Conservation (phyloP, 2,329 filamentous ascomycete species). For the Trichoderma sp. region DNA sequence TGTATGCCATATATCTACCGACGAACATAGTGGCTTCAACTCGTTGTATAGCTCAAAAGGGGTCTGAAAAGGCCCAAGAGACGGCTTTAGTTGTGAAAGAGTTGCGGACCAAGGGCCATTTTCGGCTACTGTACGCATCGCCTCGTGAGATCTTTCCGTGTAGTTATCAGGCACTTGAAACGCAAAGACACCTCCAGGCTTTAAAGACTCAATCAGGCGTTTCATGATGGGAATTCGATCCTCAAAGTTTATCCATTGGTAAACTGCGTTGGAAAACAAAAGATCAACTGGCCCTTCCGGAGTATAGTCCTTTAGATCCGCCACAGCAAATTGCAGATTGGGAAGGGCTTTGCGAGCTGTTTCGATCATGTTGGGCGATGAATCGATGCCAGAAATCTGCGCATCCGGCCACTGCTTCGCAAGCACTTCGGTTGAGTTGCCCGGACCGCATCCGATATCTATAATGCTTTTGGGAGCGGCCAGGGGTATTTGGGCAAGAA, state of each 20-base stretch:
- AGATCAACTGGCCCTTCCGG: constrained; percentile 45
- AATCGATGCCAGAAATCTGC: constrained; percentile 56
- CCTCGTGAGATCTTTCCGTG: constrained; percentile 50
- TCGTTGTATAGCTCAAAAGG: constrained; percentile 53
- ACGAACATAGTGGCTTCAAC: constrained; percentile 47
- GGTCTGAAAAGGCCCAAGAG: constrained; percentile 54
- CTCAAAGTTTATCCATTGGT: constrained; percentile 57
- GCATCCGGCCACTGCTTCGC: constrained; percentile 52
- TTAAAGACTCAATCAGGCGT: constrained; percentile 47
- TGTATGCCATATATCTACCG: constrained; percentile 59
- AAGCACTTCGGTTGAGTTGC: constrained; percentile 59
- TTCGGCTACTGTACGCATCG: constrained; percentile 52
- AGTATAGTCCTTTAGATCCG: constrained; percentile 50
- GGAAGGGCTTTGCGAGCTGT: constrained; percentile 50
- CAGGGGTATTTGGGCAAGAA: constrained; percentile 53
- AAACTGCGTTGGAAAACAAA: constrained; percentile 60
- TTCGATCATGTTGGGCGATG: constrained; percentile 58
- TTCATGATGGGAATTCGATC: constrained; percentile 51
- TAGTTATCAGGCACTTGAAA: constrained; percentile 57
- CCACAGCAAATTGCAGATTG: constrained; percentile 49
- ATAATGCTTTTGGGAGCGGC: constrained; percentile 49
- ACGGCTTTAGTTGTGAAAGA: constrained; percentile 40
- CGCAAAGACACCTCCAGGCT: constrained; percentile 54
- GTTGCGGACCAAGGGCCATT: constrained; percentile 45
- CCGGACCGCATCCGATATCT: constrained; percentile 64